phyloP scores from a whole-genome alignment of 148 eudicot species.

The Salicornia ramosissima region DNA sequence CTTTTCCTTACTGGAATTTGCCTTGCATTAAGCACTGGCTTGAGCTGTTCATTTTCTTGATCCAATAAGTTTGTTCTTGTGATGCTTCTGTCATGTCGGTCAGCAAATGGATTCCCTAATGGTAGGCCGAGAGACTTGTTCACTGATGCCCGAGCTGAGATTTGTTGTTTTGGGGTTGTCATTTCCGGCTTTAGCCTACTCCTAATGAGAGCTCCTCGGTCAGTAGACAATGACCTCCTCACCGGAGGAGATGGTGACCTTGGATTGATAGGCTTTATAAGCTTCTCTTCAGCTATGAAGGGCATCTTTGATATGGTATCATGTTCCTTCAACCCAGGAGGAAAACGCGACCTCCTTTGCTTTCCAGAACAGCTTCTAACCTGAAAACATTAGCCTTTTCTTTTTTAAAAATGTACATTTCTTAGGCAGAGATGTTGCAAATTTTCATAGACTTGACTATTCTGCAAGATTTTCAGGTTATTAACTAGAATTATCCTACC shows the following conservation, averaged over 20 bases:
- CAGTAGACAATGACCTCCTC: constrained; percentile 80
- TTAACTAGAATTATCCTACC: constrained; percentile 32
- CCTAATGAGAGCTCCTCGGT: constrained; percentile 58
- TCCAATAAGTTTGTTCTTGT: constrained; percentile 32
- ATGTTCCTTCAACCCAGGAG: constrained; percentile 49
- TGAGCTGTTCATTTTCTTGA: constrained; percentile 52
- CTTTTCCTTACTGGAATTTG: constrained; percentile 48
- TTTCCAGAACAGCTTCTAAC: constrained; percentile 76
- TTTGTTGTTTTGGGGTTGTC: constrained; percentile 38
- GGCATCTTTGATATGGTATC: constrained; percentile 56
- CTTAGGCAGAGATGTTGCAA: background rate
- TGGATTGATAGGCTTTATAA: constrained; percentile 31
- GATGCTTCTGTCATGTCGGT: constrained; percentile 10
- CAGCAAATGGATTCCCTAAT: constrained; percentile 24
- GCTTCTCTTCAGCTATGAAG: constrained; percentile 52
- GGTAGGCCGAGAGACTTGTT: constrained; percentile 42
- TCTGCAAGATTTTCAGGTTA: background rate
- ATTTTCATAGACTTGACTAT: background rate
- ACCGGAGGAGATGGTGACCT: constrained; percentile 88
- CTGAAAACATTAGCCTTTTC: constrained; percentile 32
- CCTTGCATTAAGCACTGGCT: constrained; percentile 51
- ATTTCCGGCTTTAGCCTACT: constrained; percentile 60
- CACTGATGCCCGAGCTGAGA: constrained; percentile 43
- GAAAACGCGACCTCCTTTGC: constrained; percentile 60
- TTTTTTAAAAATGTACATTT: background rate